Base-by-base conservation (phyloP, 2,329 filamentous ascomycete genomes). In the Nigrospora osmanthi region DNA sequence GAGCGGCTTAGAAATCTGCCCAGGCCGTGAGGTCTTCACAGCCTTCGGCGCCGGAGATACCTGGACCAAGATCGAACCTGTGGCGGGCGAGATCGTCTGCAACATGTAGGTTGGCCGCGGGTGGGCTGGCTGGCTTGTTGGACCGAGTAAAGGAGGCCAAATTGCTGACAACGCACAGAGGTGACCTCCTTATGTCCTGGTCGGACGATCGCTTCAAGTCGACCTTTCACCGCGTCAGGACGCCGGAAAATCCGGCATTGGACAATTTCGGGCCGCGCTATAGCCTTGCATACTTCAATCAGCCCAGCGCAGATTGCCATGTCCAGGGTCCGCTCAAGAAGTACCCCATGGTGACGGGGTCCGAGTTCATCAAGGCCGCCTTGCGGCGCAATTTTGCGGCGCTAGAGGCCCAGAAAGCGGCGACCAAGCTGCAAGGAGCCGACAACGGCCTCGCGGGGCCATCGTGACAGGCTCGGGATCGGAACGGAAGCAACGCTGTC, bases 191-290 rank as follows among this genome's bases (percentile, higher is more conserved):
- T 14, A 83, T 85, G 81, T 74, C 69, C 36, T 83, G 80, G 79
- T 78, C 72, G 28, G 80, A 84, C 55, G 81, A 84, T 58, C 71
- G 79, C 16, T 83, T 84, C 66, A 84, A 83, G 62, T 79, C 73
- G 35, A 82, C 80, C 0, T 78, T 81, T 43, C 81, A 84, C 60
- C 71, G 80, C 4, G 80, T 84, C 47, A 80, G 79, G 61, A 76
- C 78, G 1, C 79, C 79, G 0, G 68, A 62, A 28, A 75, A 81
- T 51, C 65, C 66, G 0, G 68, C 72, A 38, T 56, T 55, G 9
- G 70, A 74, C 52, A 80, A 73, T 56, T 83, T 73, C 52, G 78
- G 78, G 6, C 71, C 75, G 51, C 69, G 80, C 36, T 84, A 81
- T 57, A 81, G 76, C 57, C 78, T 85, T 56, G 80, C 80, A 9